These are phyloP conservation scores for Dichotomocladium elegans DNA, from an alignment of 371 early-diverging fungal species.

Conservation along the genomic window DNA sequence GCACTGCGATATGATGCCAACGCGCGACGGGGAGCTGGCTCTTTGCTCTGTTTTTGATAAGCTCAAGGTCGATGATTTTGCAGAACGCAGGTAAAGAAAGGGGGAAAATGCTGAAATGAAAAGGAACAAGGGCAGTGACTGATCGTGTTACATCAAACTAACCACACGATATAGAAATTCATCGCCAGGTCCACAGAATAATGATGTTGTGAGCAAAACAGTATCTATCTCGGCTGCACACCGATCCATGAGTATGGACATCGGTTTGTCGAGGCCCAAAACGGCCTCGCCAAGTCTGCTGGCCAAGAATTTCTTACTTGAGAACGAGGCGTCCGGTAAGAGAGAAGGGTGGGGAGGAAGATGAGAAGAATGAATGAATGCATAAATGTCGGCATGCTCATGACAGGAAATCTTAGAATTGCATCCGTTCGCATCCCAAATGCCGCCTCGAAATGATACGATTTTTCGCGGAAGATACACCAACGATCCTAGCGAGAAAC, in stretches of 20 bases:
- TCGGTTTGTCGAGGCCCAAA: constrained; percentile 10
- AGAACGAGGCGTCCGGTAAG: not conserved
- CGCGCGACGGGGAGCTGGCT: not conserved
- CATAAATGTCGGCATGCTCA: no score
- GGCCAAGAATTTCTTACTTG: not conserved
- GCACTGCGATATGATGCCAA: not conserved
- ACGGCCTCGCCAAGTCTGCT: constrained; percentile 2
- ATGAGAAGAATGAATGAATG: no score
- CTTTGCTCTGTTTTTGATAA: constrained; percentile 6
- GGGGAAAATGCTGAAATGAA: no score
- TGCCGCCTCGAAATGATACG: not conserved
- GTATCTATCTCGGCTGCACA: constrained; percentile 14
- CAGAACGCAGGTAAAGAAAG: constrained; percentile 6
- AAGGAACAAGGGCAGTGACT: not conserved
- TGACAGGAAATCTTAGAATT: no score
- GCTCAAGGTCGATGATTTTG: constrained; percentile 5
- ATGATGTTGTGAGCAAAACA: constrained; percentile 13
- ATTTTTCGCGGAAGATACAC: constrained; percentile 11
- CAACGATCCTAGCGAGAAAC: constrained; percentile 16
- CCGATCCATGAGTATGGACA: constrained; percentile 29
- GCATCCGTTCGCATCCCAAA: not conserved
- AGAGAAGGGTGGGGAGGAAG: not conserved
- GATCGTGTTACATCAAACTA: no score
- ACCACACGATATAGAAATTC: constrained; percentile 7
- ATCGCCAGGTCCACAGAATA: not conserved